These are phyloP conservation scores for Eucalyptus tenuipes DNA, from an alignment of 345 rosid genomes.

Conservation along the genomic window DNA sequence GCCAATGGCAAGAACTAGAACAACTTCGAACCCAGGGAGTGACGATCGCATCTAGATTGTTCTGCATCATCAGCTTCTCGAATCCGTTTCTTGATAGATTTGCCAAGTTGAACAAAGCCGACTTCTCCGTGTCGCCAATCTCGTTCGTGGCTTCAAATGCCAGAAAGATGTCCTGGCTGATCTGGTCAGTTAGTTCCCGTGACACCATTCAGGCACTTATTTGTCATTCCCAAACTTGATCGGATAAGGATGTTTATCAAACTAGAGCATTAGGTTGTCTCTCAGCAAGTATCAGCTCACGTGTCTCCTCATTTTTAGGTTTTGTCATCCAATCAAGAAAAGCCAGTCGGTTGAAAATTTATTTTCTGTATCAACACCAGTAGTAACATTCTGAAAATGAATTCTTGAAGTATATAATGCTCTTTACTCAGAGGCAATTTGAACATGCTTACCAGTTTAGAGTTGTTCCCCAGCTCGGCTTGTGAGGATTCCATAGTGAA, in stretches of 20 bases:
- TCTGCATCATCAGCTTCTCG: slow-evolving; percentile 31
- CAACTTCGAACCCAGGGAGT: slow-evolving; percentile 1
- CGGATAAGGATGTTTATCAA: background rate
- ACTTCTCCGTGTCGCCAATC: slow-evolving; percentile 16
- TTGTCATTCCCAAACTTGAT: background rate
- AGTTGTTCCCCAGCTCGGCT: too few species aligned
- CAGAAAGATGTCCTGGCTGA: slow-evolving; percentile 31
- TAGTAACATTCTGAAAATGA: background rate
- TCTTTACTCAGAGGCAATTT: too few species aligned
- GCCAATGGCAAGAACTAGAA: slow-evolving; percentile 53
- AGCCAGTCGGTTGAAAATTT: background rate
- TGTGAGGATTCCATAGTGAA: too few species aligned
- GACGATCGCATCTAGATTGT: slow-evolving; percentile 41
- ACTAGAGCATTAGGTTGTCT: background rate
- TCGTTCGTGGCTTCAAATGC: slow-evolving; percentile 38
- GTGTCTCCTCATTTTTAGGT: background rate
- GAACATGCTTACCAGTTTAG: too few species aligned
- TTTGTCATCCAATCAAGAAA: background rate
- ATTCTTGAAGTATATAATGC: too few species aligned
- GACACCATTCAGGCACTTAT: background rate
- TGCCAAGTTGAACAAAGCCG: slow-evolving; percentile 17
- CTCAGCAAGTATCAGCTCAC: background rate
- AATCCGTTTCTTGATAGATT: slow-evolving; percentile 29
- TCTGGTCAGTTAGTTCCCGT: slow-evolving; percentile 41
- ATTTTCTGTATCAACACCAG: background rate